Evolutionary conservation across 129 eudicot genomes (phyloP), one percentile per base, ranked within the genome.

Genomic region (Flaveria linearis): DNA sequence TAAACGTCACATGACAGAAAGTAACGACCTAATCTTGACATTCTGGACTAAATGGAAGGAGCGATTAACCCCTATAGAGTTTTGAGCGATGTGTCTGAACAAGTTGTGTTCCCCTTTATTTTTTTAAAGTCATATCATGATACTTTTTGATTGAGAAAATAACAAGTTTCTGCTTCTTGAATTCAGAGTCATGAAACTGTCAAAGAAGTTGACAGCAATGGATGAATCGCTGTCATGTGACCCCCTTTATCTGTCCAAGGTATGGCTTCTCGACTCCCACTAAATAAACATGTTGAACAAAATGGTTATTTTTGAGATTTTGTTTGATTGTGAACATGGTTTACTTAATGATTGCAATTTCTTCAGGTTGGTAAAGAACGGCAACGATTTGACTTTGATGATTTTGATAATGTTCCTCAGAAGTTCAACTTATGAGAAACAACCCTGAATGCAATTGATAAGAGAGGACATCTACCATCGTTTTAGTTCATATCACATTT

Each of bases 281-380:
- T 9, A 0, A 5, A 5, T 50, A 9, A 50, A 22, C 16, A 43
- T 9, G 23, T 25, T 20, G 16, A 80, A 62, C 41, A 69, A 69
- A 43, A 43, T 43, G 47, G 36, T 30, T 30, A 30, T 15, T 63
- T 74, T 42, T 84, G 79, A 12, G 84, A 71, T 51, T 58, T 52
- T 12, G 61, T 58, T 55, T n/a, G 9, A 56, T 16, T 14, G 78
- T 9, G 43, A 55, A 10, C 3, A 12, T 1, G 4, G 18, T 55
- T 72, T 62, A 18, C 16, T 71, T 60, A 23, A 15, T 68, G 56
- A 11, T 68, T 58, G 60, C 28, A 0, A 3, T 69, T 4, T 72
- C 20, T 82, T 55, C 85, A 93, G 98, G 97, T 65, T 79, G 97
- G 97, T 46, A 89, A 85, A 84, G 98, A 94, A 70, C 84, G 93